These are phyloP conservation scores for Lactarius hatsudake DNA, from an alignment of 768 basidiomycete genomes.

Conservation along the genomic window DNA sequence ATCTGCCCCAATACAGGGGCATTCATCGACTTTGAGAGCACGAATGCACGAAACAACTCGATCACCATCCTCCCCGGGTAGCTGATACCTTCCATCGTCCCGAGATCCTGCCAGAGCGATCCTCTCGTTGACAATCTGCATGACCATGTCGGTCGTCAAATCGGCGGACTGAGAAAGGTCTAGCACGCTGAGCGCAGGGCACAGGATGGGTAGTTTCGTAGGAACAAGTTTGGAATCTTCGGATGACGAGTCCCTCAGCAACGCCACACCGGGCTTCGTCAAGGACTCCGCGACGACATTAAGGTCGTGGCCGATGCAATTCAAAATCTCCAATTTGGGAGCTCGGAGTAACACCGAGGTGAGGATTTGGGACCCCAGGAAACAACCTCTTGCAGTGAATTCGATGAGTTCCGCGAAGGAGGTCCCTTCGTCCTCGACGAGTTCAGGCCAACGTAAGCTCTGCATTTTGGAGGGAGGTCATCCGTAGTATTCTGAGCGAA, in stretches of 20 bases:
- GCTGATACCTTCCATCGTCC: conserved; percentile 12
- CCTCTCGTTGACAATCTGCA: conserved; percentile 24
- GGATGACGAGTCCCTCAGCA: background rate
- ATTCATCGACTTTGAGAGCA: conserved; percentile 21
- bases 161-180: conserved; percentile 20
- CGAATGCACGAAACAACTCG: conserved; percentile 15
- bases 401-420: conserved; percentile 20
- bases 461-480: background rate
- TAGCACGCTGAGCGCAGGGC: conserved; percentile 22
- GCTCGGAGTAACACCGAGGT: background rate
- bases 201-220: conserved; percentile 18
- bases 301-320: conserved; percentile 3
- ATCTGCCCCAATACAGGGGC: conserved; percentile 24
- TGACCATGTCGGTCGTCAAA: conserved; percentile 20
- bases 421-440: conserved; percentile 12
- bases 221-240: background rate
- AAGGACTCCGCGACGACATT: conserved; percentile 11
- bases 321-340: conserved; percentile 11
- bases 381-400: conserved; percentile 2
- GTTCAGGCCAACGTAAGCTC: background rate
- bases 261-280: background rate
- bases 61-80: conserved; percentile 1
- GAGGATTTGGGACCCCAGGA: background rate
- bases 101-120: conserved; percentile 5
- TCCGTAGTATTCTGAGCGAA: conserved; percentile 15